Evolutionary conservation across 768 basidiomycete species (phyloP), one percentile per base, ranked within the genome.

Genomic region (Amyloporia xantha): DNA sequence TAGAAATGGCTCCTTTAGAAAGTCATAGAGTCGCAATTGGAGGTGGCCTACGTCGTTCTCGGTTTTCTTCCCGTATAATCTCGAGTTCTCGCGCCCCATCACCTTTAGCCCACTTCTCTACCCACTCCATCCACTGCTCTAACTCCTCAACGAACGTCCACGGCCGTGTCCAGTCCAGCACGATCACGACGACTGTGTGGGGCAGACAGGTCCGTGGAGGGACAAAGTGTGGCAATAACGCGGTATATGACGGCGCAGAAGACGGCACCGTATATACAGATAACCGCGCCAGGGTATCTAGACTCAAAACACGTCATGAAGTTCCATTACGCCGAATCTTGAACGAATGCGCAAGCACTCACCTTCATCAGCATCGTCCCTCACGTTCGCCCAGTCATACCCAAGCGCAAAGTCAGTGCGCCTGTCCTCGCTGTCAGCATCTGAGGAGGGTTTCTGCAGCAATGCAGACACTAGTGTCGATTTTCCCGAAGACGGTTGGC

Each of bases 311-410:
- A 48, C 42, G 58, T 54, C 27, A 11, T 38, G 43, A 27, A 28
- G 21, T 48, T 10, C 33, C 23, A 27, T 44, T 38, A 20, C 28
- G 19, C 20, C 5, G 42, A 25, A 44, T 7, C 4, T n/a, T n/a
- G n/a, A n/a, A 44, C 24, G 28, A 36, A 10, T 17, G 30, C 33
- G 23, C 13, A 4, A 9, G 30, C 7, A 67, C 81, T 52, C 51
- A 85, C 94, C 94, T 81, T 96, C 93, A 60, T 96, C 94, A 3
- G 82, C 92, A 23, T 96, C 94, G 59, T 97, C 92, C 44, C 83
- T 73, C 23, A 96, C 79, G 60, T 96, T 89, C 3, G 89, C 76
- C 76, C 91, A 95, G 57, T 94, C 88, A 62, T 94, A 98, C 33
- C 93, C 92, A 55, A 97, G 64, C 0, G 91, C 90, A 66, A 94